Percentiles rank a stretch among this genome's conserved stretches.
Conservation (phyloP, 495 filamentous ascomycete genomes). For the Hypoxylon rickii region DNA sequence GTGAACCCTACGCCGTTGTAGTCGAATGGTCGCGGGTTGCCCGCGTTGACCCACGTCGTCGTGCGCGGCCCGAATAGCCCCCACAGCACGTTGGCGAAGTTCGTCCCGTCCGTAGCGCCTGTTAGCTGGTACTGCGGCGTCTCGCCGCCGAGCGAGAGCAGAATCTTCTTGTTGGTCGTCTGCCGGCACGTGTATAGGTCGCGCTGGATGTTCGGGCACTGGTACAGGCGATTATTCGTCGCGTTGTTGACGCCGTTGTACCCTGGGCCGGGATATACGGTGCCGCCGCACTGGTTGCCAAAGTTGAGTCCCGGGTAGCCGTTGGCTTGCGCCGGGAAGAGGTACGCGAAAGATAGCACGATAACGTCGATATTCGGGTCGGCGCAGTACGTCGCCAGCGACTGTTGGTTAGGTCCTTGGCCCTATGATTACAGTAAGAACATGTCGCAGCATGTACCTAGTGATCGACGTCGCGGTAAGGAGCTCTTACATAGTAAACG, state of each 20-base stretch:
- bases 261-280: slow-evolving; percentile 40
- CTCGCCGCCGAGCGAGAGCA: slow-evolving; percentile 69
- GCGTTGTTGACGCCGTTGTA: slow-evolving; percentile 33
- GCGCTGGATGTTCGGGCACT: slow-evolving; percentile 39
- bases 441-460: not conserved
- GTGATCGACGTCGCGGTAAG: not conserved
- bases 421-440: slow-evolving; percentile 40
- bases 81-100: slow-evolving; percentile 67
- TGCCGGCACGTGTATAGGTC: slow-evolving; percentile 58
- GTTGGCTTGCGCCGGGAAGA: slow-evolving; percentile 60
- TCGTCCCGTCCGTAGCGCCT: slow-evolving; percentile 52
- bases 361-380: slow-evolving; percentile 67
- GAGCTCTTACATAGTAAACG: slow-evolving; percentile 54
- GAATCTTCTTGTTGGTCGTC: slow-evolving; percentile 63
- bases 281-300: slow-evolving; percentile 64
- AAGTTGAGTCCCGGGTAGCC: slow-evolving; percentile 67
- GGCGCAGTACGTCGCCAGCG: slow-evolving; percentile 62
- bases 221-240: slow-evolving; percentile 32
- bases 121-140: slow-evolving; percentile 46
- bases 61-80: slow-evolving; percentile 62
- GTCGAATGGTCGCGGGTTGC: slow-evolving; percentile 48
- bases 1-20: slow-evolving; percentile 46
- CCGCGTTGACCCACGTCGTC: slow-evolving; percentile 39
- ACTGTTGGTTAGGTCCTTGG: slow-evolving; percentile 48
- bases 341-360: slow-evolving; percentile 66